Conservation (phyloP, 306 rosid species). For the Castanea crenata region DNA sequence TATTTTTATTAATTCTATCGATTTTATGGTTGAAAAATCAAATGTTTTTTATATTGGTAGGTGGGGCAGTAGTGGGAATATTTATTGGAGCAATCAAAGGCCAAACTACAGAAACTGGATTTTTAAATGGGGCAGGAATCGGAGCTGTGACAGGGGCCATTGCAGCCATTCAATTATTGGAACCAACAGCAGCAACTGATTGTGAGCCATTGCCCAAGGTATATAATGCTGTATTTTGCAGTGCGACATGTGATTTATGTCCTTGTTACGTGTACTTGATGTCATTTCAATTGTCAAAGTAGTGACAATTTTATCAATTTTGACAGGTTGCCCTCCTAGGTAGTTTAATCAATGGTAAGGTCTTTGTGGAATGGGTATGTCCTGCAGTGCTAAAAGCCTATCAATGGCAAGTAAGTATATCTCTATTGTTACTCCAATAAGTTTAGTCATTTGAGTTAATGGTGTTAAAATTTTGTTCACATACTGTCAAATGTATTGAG, state of each 20-base stretch:
- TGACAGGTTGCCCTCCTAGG: slow-evolving; percentile 37
- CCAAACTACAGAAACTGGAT: slow-evolving; percentile 48
- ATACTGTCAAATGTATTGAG: not conserved
- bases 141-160: slow-evolving; percentile 41
- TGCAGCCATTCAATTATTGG: slow-evolving; percentile 40
- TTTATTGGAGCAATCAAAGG: slow-evolving; percentile 48
- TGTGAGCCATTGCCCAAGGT: slow-evolving; percentile 34
- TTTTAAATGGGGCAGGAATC: slow-evolving; percentile 26
- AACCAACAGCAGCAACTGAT: slow-evolving; percentile 13
- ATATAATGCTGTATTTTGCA: not conserved
- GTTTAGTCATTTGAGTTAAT: not conserved
- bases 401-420: slow-evolving; percentile 38
- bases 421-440: not conserved
- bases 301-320: not conserved
- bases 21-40: not conserved
- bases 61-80: slow-evolving; percentile 41
- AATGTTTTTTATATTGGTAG: slow-evolving; percentile 10
- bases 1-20: too few species aligned
- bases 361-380: slow-evolving; percentile 38
- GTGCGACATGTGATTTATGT: not conserved
- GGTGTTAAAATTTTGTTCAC: not conserved
- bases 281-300: too few species aligned
- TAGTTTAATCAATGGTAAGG: slow-evolving; percentile 40
- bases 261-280: not conserved
- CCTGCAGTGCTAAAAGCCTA: slow-evolving; percentile 33